phyloP scores from a whole-genome alignment of 495 filamentous ascomycete genomes.

The Penicillium crystallinum region DNA sequence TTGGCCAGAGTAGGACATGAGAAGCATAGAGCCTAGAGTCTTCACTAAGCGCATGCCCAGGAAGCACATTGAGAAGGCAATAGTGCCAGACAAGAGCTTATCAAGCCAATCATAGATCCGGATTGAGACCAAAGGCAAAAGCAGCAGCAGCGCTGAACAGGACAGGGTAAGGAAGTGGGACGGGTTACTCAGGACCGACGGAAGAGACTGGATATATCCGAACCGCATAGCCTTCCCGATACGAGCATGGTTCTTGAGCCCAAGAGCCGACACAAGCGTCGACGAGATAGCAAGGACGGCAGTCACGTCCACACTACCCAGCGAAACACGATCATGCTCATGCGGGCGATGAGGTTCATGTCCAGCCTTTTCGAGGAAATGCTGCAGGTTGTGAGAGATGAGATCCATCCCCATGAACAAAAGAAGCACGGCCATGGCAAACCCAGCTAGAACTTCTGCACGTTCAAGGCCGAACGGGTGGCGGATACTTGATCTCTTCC shows the following conservation, averaged over 20 bases:
- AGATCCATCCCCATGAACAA: slow-evolving; percentile 96
- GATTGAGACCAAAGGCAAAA: slow-evolving; percentile 77
- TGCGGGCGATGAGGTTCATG: slow-evolving; percentile 68
- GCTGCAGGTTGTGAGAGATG: slow-evolving; percentile 86
- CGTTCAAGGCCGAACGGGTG: slow-evolving; percentile 93
- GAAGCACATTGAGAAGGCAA: slow-evolving; percentile 79
- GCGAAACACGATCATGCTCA: slow-evolving; percentile 60
- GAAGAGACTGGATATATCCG: slow-evolving; percentile 74
- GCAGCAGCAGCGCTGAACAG: slow-evolving; percentile 71
- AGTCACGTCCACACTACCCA: slow-evolving; percentile 75
- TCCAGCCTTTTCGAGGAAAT: slow-evolving; percentile 64
- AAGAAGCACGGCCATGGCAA: slow-evolving; percentile 90
- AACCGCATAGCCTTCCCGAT: slow-evolving; percentile 82
- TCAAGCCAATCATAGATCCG: slow-evolving; percentile 75
- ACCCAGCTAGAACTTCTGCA: slow-evolving; percentile 91
- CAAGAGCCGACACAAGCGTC: slow-evolving; percentile 82
- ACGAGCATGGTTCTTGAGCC: slow-evolving; percentile 86
- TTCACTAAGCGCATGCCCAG: slow-evolving; percentile 78
- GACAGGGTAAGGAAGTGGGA: slow-evolving; percentile 89
- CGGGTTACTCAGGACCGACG: slow-evolving; percentile 79
- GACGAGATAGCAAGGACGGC: slow-evolving; percentile 78
- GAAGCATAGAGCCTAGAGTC: slow-evolving; percentile 82
- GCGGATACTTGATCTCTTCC: slow-evolving; percentile 85
- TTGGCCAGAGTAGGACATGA: slow-evolving; percentile 76
- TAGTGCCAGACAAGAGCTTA: slow-evolving; percentile 68